Percentiles rank a stretch among this genome's conserved stretches.
phyloP scores from a whole-genome alignment of 2,329 filamentous ascomycete species.

The Rachicladosporium sp. region DNA sequence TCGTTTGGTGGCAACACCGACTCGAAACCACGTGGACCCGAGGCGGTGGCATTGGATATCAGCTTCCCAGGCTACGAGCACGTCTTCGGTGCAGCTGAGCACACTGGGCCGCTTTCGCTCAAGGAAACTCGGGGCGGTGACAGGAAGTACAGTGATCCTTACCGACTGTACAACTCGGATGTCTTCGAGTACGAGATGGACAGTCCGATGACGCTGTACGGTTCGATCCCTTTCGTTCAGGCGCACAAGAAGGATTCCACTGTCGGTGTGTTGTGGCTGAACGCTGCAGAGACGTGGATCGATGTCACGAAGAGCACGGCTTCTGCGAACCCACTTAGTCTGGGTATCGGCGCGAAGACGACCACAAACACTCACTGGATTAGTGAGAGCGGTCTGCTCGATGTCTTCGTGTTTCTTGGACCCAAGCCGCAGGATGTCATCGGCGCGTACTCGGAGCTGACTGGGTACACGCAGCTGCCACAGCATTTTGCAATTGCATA shows the following conservation, averaged over 20 bases:
- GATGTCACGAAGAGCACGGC: constrained; percentile 76
- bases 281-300: constrained; percentile 93
- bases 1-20: constrained; percentile 91
- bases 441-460: constrained; percentile 75
- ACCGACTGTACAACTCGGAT: constrained; percentile 89
- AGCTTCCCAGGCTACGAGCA: constrained; percentile 84
- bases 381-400: constrained; percentile 78
- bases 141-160: constrained; percentile 76
- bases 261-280: constrained; percentile 95
- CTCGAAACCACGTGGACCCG: constrained; percentile 84
- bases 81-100: constrained; percentile 89
- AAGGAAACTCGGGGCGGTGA: constrained; percentile 83
- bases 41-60: constrained; percentile 84
- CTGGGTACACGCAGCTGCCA: constrained; percentile 80
- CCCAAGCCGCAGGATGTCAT: constrained; percentile 73
- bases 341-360: constrained; percentile 56
- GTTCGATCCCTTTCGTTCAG: constrained; percentile 96
- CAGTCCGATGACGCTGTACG: constrained; percentile 96
- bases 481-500: constrained; percentile 88
- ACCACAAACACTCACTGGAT: constrained; percentile 93
- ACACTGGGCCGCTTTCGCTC: constrained; percentile 75
- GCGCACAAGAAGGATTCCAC: constrained; percentile 88
- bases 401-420: constrained; percentile 89
- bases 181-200: constrained; percentile 97
- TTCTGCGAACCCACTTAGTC: constrained; percentile 60